phyloP scores from a whole-genome alignment of 768 basidiomycete genomes.

The Kwoniella dejecticola region DNA sequence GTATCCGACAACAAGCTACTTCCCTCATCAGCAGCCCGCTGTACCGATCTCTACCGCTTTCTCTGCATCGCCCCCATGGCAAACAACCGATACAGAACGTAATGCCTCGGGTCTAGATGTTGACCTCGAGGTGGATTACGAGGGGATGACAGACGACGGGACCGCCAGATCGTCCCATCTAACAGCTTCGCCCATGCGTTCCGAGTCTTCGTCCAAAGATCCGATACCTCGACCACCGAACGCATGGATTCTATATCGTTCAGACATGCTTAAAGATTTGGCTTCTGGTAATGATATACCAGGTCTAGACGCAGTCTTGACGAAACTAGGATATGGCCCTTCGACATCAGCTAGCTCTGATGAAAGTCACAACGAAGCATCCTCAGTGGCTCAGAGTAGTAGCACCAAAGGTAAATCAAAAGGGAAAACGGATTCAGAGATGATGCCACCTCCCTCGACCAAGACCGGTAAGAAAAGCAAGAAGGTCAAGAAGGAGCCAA shows the following conservation, averaged over 20 bases:
- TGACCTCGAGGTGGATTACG: constrained; percentile 15
- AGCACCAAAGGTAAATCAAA: constrained; percentile 12
- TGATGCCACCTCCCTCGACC: constrained; percentile 33
- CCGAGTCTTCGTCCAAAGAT: neutral
- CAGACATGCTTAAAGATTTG: constrained; percentile 62
- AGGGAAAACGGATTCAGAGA: constrained; percentile 42
- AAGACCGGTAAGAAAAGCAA: constrained; percentile 29
- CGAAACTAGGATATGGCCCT: constrained; percentile 21
- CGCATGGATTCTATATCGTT: constrained; percentile 80
- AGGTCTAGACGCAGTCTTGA: constrained; percentile 34
- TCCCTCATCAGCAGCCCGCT: neutral
- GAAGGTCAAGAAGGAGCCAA: constrained; percentile 38
- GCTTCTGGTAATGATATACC: constrained; percentile 37
- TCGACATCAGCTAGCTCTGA: constrained; percentile 17
- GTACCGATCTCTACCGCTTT: neutral
- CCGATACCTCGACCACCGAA: constrained; percentile 69
- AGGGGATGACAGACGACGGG: neutral
- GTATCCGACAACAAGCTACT: constrained; percentile 15
- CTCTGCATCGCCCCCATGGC: constrained; percentile 24
- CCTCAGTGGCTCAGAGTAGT: neutral
- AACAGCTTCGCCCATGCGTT: neutral
- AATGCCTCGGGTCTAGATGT: constrained; percentile 18
- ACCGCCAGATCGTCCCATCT: neutral
- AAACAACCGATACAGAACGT: constrained; percentile 24
- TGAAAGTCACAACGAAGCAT: constrained; percentile 6